Percentiles rank a stretch among this genome's conserved stretches.
phyloP scores from a whole-genome alignment of 1,139 yeast species.

The Scheffersomyces parashehatae region DNA sequence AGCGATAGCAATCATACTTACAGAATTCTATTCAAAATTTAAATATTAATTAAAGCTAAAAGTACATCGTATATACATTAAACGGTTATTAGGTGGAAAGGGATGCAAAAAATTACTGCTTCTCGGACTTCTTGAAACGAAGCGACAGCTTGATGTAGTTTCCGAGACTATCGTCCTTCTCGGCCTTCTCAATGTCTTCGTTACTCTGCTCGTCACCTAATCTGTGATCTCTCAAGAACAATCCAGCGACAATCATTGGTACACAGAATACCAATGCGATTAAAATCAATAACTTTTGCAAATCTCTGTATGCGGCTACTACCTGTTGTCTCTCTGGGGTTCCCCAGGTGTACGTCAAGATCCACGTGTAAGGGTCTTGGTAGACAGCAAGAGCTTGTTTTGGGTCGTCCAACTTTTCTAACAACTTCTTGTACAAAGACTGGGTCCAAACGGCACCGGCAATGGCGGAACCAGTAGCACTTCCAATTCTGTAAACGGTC shows the following conservation, averaged over 20 bases:
- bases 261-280: constrained; percentile 35
- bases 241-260: constrained; percentile 29
- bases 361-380: constrained; percentile 28
- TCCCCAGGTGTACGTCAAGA: constrained; percentile 30
- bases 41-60: no score
- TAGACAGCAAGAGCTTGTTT: constrained; percentile 30
- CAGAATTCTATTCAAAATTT: no score
- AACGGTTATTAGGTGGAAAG: no score
- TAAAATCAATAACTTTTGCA: constrained; percentile 34
- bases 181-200: constrained; percentile 2
- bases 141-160: constrained; percentile 2
- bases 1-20: no score
- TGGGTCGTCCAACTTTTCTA: constrained; percentile 19
- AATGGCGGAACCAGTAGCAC: constrained; percentile 35
- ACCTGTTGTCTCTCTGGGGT: constrained; percentile 31
- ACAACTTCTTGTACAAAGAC: constrained; percentile 19
- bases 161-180: constrained; percentile 1
- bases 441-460: constrained; percentile 45
- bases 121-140: neutral
- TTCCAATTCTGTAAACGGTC: constrained; percentile 36
- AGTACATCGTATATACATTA: no score
- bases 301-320: constrained; percentile 32
- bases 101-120: neutral
- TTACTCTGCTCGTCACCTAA: constrained; percentile 17
- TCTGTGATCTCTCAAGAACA: constrained; percentile 35